Conservation (phyloP, 805 yeast genomes). For the Spathaspora arborariae region DNA sequence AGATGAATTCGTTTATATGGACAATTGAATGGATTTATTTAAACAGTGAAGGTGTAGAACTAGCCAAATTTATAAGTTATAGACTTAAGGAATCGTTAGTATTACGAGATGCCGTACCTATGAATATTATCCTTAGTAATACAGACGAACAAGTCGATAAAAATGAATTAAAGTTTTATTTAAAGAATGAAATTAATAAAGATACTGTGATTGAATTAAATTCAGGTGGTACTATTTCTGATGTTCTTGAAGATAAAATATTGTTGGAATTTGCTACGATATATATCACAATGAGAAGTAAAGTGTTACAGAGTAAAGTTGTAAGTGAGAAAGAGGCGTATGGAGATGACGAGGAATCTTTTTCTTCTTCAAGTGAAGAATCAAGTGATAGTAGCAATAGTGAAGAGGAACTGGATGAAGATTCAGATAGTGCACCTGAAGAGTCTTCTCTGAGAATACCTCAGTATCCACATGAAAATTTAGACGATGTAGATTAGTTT, state of each 20-base stretch:
- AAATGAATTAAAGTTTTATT: conserved; percentile 26
- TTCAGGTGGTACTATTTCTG: conserved; percentile 36
- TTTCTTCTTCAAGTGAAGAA: background rate
- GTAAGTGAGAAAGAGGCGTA: conserved; percentile 9
- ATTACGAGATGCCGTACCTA: conserved; percentile 40
- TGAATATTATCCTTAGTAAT: conserved; percentile 25
- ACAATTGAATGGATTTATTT: conserved; percentile 69
- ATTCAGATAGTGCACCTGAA: conserved; percentile 29
- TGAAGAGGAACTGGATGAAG: conserved; percentile 9
- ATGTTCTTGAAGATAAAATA: conserved; percentile 48
- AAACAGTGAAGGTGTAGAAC: conserved; percentile 21
- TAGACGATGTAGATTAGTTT: background rate
- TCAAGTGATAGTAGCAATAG: conserved; percentile 11
- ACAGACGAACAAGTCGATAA: conserved; percentile 15
- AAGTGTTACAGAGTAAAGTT: conserved; percentile 2
- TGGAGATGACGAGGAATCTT: conserved; percentile 16
- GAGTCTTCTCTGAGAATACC: conserved; percentile 25
- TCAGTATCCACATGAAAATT: background rate
- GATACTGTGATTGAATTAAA: conserved; percentile 37
- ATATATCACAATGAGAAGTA: conserved; percentile 35
- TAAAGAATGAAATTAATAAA: conserved; percentile 27
- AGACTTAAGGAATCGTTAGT: conserved; percentile 35
- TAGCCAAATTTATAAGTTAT: conserved; percentile 38
- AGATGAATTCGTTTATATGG: conserved; percentile 64
- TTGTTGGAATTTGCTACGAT: conserved; percentile 81